Conservation (phyloP, 129 eudicot species). For the Flaveria sonorensis region DNA sequence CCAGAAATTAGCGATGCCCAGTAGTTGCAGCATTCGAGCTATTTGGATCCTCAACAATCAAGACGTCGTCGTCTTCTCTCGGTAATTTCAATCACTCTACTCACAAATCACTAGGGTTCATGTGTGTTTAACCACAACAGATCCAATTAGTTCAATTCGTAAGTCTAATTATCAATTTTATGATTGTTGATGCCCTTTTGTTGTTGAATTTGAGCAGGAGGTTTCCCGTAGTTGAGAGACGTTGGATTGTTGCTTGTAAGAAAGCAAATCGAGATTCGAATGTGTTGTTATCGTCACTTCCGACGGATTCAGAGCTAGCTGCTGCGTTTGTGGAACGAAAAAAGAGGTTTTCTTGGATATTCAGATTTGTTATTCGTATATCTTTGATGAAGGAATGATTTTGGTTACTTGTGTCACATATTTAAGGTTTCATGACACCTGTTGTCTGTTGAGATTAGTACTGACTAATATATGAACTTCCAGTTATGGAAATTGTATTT, state of each 20-base stretch:
- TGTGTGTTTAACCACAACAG: conserved; percentile 1
- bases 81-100: conserved; percentile 39
- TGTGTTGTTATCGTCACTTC: conserved; percentile 40
- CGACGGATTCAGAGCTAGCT: conserved; percentile 74
- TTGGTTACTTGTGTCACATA: too few relatives aligned
- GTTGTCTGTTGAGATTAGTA: conserved; percentile 1
- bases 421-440: background rate
- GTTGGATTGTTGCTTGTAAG: conserved; percentile 82
- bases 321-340: conserved; percentile 75
- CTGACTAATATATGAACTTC: background rate
- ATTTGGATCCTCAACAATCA: conserved; percentile 83
- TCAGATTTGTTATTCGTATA: background rate
- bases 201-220: conserved; percentile 53
- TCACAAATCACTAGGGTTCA: conserved; percentile 23
- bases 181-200: background rate
- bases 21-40: conserved; percentile 79
- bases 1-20: conserved; percentile 10
- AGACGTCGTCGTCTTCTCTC: conserved; percentile 65
- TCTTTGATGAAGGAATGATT: background rate
- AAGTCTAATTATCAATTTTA: background rate
- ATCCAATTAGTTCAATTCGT: conserved; percentile 26
- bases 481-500: background rate
- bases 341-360: conserved; percentile 51
- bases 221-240: conserved; percentile 87
- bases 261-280: conserved; percentile 32